These are phyloP conservation scores for Clarireedia paspali DNA, from an alignment of 2,329 filamentous ascomycete species.

Conservation along the genomic window DNA sequence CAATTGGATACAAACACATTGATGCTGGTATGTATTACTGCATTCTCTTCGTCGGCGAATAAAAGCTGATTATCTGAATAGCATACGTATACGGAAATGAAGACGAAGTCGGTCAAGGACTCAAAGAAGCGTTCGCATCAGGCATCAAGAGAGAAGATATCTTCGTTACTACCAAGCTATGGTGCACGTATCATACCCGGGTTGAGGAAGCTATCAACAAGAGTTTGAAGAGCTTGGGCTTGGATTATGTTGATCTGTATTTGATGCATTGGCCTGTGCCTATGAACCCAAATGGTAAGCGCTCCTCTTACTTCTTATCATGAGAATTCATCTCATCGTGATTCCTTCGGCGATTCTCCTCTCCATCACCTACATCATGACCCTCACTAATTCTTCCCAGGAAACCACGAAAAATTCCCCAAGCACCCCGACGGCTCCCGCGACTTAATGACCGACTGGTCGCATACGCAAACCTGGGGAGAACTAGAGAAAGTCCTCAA, in stretches of 20 bases:
- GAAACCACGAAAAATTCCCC: constrained; percentile 67
- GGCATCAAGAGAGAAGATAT: constrained; percentile 58
- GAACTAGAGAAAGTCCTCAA: constrained; percentile 60
- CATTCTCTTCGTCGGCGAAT: constrained; percentile 19
- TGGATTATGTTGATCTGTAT: constrained; percentile 77
- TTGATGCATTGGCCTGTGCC: constrained; percentile 79
- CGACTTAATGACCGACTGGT: constrained; percentile 62
- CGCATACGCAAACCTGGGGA: constrained; percentile 71
- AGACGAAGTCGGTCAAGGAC: constrained; percentile 70
- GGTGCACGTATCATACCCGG: constrained; percentile 67
- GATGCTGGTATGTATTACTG: constrained; percentile 28
- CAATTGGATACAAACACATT: constrained; percentile 46
- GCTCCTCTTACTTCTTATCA: not conserved
- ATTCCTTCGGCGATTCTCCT: not conserved
- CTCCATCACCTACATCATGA: constrained; percentile 2
- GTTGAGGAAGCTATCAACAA: constrained; percentile 63
- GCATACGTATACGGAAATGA: constrained; percentile 78
- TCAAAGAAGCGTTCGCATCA: constrained; percentile 59
- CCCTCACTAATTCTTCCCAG: constrained; percentile 26
- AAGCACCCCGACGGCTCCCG: constrained; percentile 65
- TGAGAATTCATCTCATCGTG: not conserved
- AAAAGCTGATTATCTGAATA: constrained; percentile 19
- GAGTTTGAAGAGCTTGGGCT: constrained; percentile 63
- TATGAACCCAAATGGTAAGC: constrained; percentile 64
- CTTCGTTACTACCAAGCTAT: constrained; percentile 61